phyloP scores from a whole-genome alignment of 306 rosid species.

The Canavalia ensiformis region DNA sequence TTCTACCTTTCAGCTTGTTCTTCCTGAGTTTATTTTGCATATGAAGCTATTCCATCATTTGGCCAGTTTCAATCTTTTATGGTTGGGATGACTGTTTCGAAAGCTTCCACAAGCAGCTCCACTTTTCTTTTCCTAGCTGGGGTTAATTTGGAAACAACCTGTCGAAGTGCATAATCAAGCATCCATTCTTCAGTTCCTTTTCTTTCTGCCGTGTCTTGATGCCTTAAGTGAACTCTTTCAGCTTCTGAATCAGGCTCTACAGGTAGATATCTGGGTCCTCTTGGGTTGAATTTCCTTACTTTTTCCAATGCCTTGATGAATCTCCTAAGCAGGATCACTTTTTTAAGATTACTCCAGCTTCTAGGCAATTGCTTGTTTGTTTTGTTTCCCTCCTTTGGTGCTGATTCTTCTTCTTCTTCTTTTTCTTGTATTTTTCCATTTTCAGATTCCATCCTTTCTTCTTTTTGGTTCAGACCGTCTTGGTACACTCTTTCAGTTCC shows the following conservation, averaged over 20 bases:
- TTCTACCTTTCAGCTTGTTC: conserved; percentile 50
- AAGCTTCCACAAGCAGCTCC: conserved; percentile 89
- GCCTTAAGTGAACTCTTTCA: conserved; percentile 76
- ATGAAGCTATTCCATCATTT: conserved; percentile 37
- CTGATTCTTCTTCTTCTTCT: conserved; percentile 43
- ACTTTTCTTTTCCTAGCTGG: conserved; percentile 92
- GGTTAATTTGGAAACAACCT: conserved; percentile 79
- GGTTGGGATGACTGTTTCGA: conserved; percentile 84
- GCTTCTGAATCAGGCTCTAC: conserved; percentile 63
- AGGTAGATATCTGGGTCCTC: conserved; percentile 67
- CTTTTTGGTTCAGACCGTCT: conserved; percentile 43
- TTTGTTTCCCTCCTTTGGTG: conserved; percentile 52
- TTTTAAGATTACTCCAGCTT: conserved; percentile 90
- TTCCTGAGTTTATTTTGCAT: conserved; percentile 45
- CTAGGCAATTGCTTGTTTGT: conserved; percentile 55
- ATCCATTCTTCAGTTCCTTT: conserved; percentile 94
- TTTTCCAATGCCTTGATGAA: conserved; percentile 87
- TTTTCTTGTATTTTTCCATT: conserved; percentile 39
- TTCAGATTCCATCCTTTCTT: conserved; percentile 41
- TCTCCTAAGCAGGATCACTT: conserved; percentile 77
- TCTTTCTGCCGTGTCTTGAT: conserved; percentile 68
- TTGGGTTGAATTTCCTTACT: conserved; percentile 70
- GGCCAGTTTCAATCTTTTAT: conserved; percentile 53
- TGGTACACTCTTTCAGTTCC: conserved; percentile 34
- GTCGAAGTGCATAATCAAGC: conserved; percentile 93